These are phyloP conservation scores for Metschnikowia similis DNA, from an alignment of 805 yeast species.

Conservation along the genomic window DNA sequence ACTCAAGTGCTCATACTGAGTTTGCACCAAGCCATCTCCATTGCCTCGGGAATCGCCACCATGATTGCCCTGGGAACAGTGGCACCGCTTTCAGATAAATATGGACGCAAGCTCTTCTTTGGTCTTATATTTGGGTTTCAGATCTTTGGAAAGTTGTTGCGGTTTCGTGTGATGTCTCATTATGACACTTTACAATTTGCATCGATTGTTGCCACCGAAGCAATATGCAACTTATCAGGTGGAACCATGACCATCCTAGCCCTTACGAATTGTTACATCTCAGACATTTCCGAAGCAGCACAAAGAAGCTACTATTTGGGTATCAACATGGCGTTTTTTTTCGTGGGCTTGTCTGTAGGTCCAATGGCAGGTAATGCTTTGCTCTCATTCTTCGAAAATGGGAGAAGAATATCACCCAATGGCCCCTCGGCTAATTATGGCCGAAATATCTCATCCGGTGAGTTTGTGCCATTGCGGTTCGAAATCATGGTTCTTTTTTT, in stretches of 20 bases:
- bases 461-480: conserved; percentile 30
- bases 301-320: conserved; percentile 59
- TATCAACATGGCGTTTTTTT: conserved; percentile 52
- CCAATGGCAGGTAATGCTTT: conserved; percentile 48
- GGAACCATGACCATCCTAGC: conserved; percentile 54
- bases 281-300: conserved; percentile 66
- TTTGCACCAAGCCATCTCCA: conserved; percentile 42
- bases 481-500: conserved; percentile 32
- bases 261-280: conserved; percentile 61
- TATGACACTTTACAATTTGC: conserved; percentile 28
- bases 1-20: conserved; percentile 42
- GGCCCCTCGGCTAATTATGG: conserved; percentile 5
- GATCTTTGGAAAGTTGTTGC: conserved; percentile 20
- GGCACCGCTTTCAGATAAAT: conserved; percentile 34
- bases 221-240: conserved; percentile 57
- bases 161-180: conserved; percentile 24
- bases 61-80: conserved; percentile 54
- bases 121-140: conserved; percentile 16
- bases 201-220: conserved; percentile 39
- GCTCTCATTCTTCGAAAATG: conserved; percentile 4
- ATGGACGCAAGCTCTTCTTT: conserved; percentile 32
- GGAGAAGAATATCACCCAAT: background rate
- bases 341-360: conserved; percentile 59
- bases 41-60: conserved; percentile 42
- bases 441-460: conserved; percentile 19